Evolutionary conservation across 495 filamentous ascomycete genomes (phyloP).

Genomic region (Penicillium ochrochloron): DNA sequence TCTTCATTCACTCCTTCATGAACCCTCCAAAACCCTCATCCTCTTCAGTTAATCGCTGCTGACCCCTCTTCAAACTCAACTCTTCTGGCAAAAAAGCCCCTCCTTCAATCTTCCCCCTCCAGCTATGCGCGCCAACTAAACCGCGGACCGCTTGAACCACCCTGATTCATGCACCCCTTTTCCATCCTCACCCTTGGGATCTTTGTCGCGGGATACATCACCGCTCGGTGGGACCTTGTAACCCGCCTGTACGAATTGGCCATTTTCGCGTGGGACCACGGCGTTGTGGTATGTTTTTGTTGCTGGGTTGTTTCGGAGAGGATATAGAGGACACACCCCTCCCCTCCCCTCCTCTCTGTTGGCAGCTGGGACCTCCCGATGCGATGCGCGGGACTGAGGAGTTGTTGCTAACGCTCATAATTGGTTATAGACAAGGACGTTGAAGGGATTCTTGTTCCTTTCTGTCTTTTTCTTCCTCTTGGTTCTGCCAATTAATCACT

Average conservation of each 20-base stretch:
- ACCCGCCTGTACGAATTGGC: constrained; percentile 94
- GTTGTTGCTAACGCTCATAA: constrained; percentile 11
- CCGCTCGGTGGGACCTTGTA: constrained; percentile 97
- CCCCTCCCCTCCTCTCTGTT: constrained; percentile 17
- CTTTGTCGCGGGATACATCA: constrained; percentile 99
- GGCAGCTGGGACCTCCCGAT: constrained; percentile 12
- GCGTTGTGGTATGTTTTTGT: constrained; percentile 79
- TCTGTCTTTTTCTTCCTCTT: constrained; percentile 78
- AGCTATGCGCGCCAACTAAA: constrained; percentile 46
- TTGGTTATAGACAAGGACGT: constrained; percentile 60
- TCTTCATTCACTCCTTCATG: constrained; percentile 12
- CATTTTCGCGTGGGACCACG: constrained; percentile 97
- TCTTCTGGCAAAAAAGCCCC: background rate
- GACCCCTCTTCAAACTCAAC: background rate
- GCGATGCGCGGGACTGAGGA: background rate
- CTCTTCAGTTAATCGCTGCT: background rate
- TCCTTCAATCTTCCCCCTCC: constrained; percentile 7
- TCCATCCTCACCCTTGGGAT: constrained; percentile 91
- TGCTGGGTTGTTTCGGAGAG: constrained; percentile 8
- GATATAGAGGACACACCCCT: constrained; percentile 3
- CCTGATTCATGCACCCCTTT: constrained; percentile 91
- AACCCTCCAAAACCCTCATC: background rate
- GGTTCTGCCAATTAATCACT: constrained; percentile 70
- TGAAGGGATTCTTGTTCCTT: constrained; percentile 74
- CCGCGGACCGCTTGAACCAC: constrained; percentile 35